Conservation (phyloP, 257 asterid species). For the Rhazya stricta region DNA sequence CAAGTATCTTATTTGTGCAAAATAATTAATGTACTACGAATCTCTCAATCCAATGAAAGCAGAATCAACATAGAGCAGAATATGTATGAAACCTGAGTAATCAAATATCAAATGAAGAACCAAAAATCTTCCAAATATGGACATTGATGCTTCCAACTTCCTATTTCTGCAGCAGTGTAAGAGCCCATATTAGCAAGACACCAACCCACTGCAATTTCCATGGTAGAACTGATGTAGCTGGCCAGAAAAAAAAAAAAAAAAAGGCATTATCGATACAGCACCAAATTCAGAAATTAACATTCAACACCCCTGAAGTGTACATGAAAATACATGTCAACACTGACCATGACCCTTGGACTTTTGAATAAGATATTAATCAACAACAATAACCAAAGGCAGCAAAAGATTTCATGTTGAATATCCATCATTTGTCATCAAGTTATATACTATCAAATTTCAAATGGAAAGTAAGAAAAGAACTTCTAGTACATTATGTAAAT, state of each 20-base stretch:
- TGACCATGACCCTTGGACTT: too few relatives aligned
- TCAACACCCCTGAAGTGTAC: too few relatives aligned
- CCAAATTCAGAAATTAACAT: not conserved
- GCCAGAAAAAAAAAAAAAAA: not conserved
- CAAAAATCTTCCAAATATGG: not conserved
- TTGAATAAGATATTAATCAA: not conserved
- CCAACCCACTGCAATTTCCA: slow-evolving; percentile 45
- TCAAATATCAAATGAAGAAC: not conserved
- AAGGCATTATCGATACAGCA: not conserved
- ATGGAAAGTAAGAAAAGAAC: too few relatives aligned
- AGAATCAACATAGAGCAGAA: not conserved
- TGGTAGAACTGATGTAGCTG: slow-evolving; percentile 40
- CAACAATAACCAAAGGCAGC: not conserved
- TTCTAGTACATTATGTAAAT: too few relatives aligned
- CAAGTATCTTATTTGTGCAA: not conserved
- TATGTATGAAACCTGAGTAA: not conserved
- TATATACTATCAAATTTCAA: too few relatives aligned
- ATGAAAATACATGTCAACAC: too few relatives aligned
- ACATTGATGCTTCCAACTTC: not conserved
- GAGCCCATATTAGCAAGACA: slow-evolving; percentile 28
- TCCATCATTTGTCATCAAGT: too few relatives aligned
- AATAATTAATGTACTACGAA: slow-evolving; percentile 9
- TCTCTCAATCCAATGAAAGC: not conserved
- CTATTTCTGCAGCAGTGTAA: slow-evolving; percentile 30
- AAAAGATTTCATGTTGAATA: not conserved